Conservation (phyloP, 1,284 basidiomycete species). For the Porogramme epimiltina region DNA sequence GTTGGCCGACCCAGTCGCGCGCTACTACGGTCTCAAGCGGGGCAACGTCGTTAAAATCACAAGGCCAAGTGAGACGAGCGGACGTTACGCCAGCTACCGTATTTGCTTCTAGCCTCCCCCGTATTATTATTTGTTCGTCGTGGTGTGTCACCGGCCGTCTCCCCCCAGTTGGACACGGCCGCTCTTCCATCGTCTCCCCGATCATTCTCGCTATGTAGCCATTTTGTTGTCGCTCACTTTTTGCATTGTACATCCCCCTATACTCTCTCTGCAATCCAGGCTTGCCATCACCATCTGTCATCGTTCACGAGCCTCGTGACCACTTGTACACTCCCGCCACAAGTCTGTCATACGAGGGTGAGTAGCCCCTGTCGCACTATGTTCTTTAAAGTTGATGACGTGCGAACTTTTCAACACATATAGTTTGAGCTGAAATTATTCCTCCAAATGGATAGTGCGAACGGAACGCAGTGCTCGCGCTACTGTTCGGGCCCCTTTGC, state of each 20-base stretch:
- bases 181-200: constrained; percentile 4
- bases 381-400: too few species aligned
- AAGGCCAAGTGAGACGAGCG: constrained; percentile 94
- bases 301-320: not conserved
- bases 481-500: not conserved
- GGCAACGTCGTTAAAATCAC: constrained; percentile 99
- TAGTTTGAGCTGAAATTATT: not conserved
- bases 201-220: constrained; percentile 17
- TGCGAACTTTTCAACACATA: too few species aligned
- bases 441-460: not conserved
- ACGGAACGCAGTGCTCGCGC: not conserved
- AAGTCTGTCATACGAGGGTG: not conserved
- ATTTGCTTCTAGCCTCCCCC: constrained; percentile 68
- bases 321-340: too few species aligned
- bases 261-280: constrained; percentile 2
- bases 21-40: constrained; percentile 94
- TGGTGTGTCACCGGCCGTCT: not conserved
- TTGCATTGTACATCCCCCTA: constrained; percentile 15
- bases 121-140: constrained; percentile 16
- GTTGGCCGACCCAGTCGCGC: constrained; percentile 92
- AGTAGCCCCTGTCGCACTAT: too few species aligned
- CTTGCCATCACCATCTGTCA: not conserved
- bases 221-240: constrained; percentile 9
- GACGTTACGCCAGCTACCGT: constrained; percentile 91
- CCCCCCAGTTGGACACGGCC: not conserved